Evolutionary conservation across 768 basidiomycete species (phyloP).

Genomic region (Suillus variegatus): DNA sequence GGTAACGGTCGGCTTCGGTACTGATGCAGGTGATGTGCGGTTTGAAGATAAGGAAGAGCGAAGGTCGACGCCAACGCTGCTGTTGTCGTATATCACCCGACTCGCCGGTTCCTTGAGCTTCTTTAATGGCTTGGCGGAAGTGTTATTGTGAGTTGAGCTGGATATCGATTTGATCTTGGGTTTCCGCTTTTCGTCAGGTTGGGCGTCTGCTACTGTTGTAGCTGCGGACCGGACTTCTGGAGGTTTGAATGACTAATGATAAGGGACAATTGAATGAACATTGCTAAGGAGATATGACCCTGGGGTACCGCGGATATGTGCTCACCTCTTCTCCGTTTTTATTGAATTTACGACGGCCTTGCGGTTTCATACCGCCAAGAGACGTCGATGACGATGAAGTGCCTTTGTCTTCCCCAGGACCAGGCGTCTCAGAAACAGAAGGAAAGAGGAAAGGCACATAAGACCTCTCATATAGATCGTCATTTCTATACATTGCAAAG

Average conservation of each 20-base stretch:
- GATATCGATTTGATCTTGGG: constrained; percentile 18
- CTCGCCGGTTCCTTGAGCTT: constrained; percentile 1
- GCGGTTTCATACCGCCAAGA: constrained; percentile 26
- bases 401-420: constrained; percentile 14
- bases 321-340: constrained; percentile 50
- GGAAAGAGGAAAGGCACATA: constrained; percentile 68
- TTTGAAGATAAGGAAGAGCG: constrained; percentile 28
- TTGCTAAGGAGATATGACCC: constrained; percentile 19
- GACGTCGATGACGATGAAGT: constrained; percentile 21
- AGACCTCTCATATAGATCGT: constrained; percentile 50
- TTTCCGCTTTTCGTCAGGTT: constrained; percentile 5
- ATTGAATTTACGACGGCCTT: constrained; percentile 55
- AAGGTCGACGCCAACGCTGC: constrained; percentile 52
- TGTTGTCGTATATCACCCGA: constrained; percentile 44
- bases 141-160: constrained; percentile 18
- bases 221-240: constrained; percentile 3
- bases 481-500: not conserved
- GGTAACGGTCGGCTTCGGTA: constrained; percentile 8
- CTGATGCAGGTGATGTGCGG: constrained; percentile 8
- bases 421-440: constrained; percentile 29
- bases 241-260: constrained; percentile 16
- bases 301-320: not conserved
- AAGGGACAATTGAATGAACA: constrained; percentile 19
- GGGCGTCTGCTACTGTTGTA: not conserved
- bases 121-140: constrained; percentile 1